phyloP scores from a whole-genome alignment of 805 yeast species.

The Ogataea naganishii region DNA sequence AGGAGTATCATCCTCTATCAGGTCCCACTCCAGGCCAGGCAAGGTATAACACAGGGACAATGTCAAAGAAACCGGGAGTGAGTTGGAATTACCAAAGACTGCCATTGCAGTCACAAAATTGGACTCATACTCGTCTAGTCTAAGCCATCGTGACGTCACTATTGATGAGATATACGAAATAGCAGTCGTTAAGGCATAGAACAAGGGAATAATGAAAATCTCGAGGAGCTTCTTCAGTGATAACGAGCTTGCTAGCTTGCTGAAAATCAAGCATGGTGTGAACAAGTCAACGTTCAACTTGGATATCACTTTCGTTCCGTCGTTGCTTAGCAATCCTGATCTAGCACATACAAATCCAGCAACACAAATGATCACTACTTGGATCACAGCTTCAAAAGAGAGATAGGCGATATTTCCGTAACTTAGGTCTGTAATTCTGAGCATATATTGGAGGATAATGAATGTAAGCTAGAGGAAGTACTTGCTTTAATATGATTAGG shows the following conservation, averaged over 20 bases:
- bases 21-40: conserved; percentile 72
- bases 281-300: conserved; percentile 81
- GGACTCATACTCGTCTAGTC: conserved; percentile 63
- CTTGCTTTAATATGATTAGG: no score
- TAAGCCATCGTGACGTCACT: conserved; percentile 40
- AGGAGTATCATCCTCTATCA: conserved; percentile 52
- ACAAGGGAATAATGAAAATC: conserved; percentile 74
- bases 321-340: conserved; percentile 56
- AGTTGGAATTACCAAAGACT: conserved; percentile 92
- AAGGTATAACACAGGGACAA: conserved; percentile 69
- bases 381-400: conserved; percentile 86
- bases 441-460: no score
- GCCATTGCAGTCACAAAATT: conserved; percentile 96
- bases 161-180: conserved; percentile 62
- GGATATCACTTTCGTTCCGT: conserved; percentile 72
- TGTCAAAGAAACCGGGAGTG: conserved; percentile 87
- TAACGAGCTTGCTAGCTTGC: conserved; percentile 61
- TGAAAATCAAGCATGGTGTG: conserved; percentile 91
- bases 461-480: no score
- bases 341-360: conserved; percentile 84
- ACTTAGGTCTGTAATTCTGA: no score
- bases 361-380: conserved; percentile 78
- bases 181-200: conserved; percentile 74
- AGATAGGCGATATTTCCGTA: conserved; percentile 44
- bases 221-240: conserved; percentile 73